Evolutionary conservation across 179 eudicot genomes (phyloP), one percentile per base, ranked within the genome.

Genomic region (Patellifolia procumbens): DNA sequence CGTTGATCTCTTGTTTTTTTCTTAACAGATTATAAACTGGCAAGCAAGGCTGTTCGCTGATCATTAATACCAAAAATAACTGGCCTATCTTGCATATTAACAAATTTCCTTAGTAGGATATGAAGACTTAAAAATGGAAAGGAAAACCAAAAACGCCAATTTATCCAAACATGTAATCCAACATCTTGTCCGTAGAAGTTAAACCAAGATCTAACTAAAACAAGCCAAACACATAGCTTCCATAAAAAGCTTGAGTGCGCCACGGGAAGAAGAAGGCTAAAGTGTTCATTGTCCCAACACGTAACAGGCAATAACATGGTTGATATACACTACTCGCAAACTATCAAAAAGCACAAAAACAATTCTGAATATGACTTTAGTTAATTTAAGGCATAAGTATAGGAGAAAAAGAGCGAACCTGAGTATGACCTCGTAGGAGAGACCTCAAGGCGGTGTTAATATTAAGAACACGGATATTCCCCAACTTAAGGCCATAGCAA

Each of bases 401-500:
- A n/a, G n/a, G 6, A 70, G n/a, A n/a, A n/a, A n/a, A n/a, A n/a
- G n/a, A 32, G 61, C 70, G 69, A 72, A 95, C 99, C 98, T 95
- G 98, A 65, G 94, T 80, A 46, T 93, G 91, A 58, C 98, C 99
- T 43, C 96, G 91, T 46, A 95, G 94, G 83, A 95, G 78, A 43
- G 97, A 87, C 74, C 99, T 84, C 85, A 88, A 85, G 0, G 98
- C 99, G 58, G 97, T 95, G 79, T 95, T 90, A 2, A 95, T 95
- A 75, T 95, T 91, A 53, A 95, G 94, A 35, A 93, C 98, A 69
- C 99, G 86, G 66, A 95, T 88, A 39, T 91, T 89, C 1, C 99
- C 99, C 87, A 89, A 68, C 81, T 93, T 95, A 77, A 95, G 86
- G 43, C 99, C 99, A 79, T 95, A 95, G 74, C 99, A 93, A 9